phyloP scores from a whole-genome alignment of 257 asterid species.

The Salvia splendens region DNA sequence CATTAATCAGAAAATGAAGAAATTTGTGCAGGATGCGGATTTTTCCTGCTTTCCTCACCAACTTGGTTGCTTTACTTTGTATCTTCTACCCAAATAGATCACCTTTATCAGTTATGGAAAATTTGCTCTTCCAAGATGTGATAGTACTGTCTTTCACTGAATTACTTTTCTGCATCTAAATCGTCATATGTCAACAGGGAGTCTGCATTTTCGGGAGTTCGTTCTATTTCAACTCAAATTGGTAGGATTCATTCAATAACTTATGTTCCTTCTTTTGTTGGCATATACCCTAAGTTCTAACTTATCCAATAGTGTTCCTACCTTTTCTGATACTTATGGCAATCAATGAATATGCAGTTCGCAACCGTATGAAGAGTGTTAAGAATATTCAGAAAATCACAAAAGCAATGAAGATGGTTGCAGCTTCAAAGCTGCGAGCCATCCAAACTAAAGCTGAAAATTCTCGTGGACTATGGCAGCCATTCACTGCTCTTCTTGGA shows the following conservation, averaged over 20 bases:
- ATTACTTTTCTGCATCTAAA: slow-evolving; percentile 23
- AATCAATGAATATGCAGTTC: slow-evolving; percentile 50
- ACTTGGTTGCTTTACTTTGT: not conserved
- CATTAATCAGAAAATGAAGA: no score
- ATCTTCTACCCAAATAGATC: not conserved
- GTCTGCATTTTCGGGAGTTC: slow-evolving; percentile 57
- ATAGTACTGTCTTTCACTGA: not conserved
- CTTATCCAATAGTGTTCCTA: not conserved
- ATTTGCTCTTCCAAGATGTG: not conserved
- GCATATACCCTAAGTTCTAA: not conserved
- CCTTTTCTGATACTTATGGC: not conserved
- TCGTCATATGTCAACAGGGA: slow-evolving; percentile 51
- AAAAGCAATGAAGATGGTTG: slow-evolving; percentile 99
- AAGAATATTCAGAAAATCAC: slow-evolving; percentile 92
- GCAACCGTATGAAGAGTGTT: slow-evolving; percentile 97
- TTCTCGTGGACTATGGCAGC: slow-evolving; percentile 99
- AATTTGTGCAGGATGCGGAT: not conserved
- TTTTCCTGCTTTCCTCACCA: no score
- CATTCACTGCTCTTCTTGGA: slow-evolving; percentile 96
- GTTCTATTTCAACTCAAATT: slow-evolving; percentile 80
- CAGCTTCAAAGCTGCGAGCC: slow-evolving; percentile 97
- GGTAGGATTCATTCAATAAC: slow-evolving; percentile 43
- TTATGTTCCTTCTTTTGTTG: slow-evolving; percentile 11
- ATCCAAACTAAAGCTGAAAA: slow-evolving; percentile 84
- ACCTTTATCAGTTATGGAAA: not conserved